Evolutionary conservation across 23 red algal genomes (phyloP).

Genomic region (Chondrus crispus): DNA sequence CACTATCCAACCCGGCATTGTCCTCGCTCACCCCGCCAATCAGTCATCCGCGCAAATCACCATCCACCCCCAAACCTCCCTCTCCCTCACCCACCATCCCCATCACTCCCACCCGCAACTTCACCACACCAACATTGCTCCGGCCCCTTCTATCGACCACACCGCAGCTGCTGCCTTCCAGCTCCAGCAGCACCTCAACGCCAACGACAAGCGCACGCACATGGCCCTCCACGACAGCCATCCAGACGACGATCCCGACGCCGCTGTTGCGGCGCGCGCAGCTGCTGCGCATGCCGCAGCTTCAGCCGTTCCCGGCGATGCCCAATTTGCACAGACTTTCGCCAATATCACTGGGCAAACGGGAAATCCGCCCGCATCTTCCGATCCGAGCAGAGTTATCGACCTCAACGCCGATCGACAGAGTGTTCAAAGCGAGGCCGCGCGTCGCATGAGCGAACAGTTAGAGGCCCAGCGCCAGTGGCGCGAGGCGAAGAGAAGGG

Average conservation of each 20-base stretch:
- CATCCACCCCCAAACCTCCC: background rate
- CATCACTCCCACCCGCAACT: background rate
- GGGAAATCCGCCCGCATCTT: background rate
- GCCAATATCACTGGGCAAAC: background rate
- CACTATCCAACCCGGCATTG: background rate
- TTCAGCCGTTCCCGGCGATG: background rate
- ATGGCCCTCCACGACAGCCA: background rate
- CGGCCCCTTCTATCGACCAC: background rate
- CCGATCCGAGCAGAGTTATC: background rate
- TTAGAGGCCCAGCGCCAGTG: slow-evolving; percentile 41
- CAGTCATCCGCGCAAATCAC: background rate
- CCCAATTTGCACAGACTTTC: background rate
- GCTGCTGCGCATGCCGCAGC: background rate
- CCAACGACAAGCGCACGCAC: background rate
- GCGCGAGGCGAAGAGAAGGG: slow-evolving; percentile 51
- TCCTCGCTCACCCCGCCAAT: background rate
- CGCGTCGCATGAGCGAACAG: background rate
- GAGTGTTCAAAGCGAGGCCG: background rate
- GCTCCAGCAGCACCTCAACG: background rate
- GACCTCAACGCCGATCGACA: background rate
- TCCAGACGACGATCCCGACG: background rate
- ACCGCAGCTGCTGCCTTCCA: background rate
- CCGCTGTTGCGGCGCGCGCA: background rate
- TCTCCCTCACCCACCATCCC: background rate
- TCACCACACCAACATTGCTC: background rate